A percentile compares a stretch with the other conserved stretches of the same genome.
phyloP scores from a whole-genome alignment of 2,329 filamentous ascomycete genomes.

The Monosporascus sp. region DNA sequence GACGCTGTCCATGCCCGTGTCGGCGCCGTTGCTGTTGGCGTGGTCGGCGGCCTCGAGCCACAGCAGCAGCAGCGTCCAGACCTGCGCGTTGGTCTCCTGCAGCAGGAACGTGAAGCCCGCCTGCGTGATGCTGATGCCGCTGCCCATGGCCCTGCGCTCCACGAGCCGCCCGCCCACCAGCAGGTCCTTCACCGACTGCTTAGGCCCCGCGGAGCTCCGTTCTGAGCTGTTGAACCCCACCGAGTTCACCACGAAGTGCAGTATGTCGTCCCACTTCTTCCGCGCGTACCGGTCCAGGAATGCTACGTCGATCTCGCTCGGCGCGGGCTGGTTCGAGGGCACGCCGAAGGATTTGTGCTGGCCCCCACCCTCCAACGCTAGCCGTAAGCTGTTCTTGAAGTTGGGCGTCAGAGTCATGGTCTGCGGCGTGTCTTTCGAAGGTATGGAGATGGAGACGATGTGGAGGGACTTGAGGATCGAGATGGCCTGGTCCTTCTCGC shows the following conservation, averaged over 20 bases:
- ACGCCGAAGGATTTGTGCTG: slow-evolving; percentile 87
- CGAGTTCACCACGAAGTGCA: slow-evolving; percentile 89
- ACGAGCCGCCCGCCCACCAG: slow-evolving; percentile 79
- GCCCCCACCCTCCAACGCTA: slow-evolving; percentile 83
- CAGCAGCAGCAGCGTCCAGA: slow-evolving; percentile 90
- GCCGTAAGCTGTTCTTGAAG: slow-evolving; percentile 77
- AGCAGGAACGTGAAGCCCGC: slow-evolving; percentile 91
- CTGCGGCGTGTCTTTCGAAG: slow-evolving; percentile 57
- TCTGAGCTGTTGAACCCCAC: slow-evolving; percentile 47
- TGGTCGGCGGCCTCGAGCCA: slow-evolving; percentile 81
- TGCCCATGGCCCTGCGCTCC: slow-evolving; percentile 41
- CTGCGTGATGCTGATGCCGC: slow-evolving; percentile 73
- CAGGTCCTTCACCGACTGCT: slow-evolving; percentile 77
- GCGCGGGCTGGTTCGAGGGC: slow-evolving; percentile 61
- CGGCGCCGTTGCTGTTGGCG: slow-evolving; percentile 27
- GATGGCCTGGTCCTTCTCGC: slow-evolving; percentile 78
- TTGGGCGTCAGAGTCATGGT: slow-evolving; percentile 74
- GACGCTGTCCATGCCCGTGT: slow-evolving; percentile 65
- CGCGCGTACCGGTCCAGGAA: slow-evolving; percentile 83
- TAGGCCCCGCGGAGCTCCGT: slow-evolving; percentile 46
- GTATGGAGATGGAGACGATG: slow-evolving; percentile 66
- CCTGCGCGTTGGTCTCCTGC: slow-evolving; percentile 92
- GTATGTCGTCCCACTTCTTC: slow-evolving; percentile 88
- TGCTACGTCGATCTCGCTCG: slow-evolving; percentile 58
- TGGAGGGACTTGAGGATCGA: slow-evolving; percentile 79